phyloP scores from a whole-genome alignment of 2,329 filamentous ascomycete species.

The Beauveria sp. region DNA sequence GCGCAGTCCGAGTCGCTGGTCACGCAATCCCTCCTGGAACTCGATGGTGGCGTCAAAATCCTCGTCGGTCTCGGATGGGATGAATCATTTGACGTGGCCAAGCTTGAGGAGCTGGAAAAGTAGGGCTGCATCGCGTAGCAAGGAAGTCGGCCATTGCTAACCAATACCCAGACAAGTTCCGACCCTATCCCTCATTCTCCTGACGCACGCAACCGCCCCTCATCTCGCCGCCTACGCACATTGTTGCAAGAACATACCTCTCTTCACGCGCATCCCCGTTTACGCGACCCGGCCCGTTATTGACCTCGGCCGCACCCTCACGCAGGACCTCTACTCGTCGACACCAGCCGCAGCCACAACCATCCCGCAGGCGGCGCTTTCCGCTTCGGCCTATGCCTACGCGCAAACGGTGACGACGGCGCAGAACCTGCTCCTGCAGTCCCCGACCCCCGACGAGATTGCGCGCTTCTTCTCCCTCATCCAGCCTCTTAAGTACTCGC shows the following conservation, averaged over 20 bases:
- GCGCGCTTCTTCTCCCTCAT: constrained; percentile 86
- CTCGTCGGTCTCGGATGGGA: constrained; percentile 96
- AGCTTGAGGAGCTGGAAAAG: constrained; percentile 86
- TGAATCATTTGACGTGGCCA: constrained; percentile 74
- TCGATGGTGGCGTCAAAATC: constrained; percentile 94
- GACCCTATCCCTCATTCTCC: constrained; percentile 78
- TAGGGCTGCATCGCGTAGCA: constrained; percentile 33
- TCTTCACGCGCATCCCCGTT: constrained; percentile 85
- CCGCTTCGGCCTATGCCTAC: constrained; percentile 51
- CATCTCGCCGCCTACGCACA: constrained; percentile 92
- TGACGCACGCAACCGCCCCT: constrained; percentile 87
- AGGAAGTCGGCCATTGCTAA: constrained; percentile 17
- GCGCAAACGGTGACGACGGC: constrained; percentile 41
- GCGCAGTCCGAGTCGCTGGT: constrained; percentile 81
- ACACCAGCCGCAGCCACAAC: constrained; percentile 82
- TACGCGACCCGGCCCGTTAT: constrained; percentile 94
- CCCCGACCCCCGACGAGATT: constrained; percentile 82
- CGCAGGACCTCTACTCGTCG: constrained; percentile 88
- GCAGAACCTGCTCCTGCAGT: constrained; percentile 52
- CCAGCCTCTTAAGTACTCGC: constrained; percentile 90
- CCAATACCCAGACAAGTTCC: constrained; percentile 57
- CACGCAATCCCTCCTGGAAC: constrained; percentile 90
- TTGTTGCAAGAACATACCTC: constrained; percentile 92
- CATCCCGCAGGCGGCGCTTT: constrained; percentile 66
- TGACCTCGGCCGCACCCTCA: constrained; percentile 79